phyloP scores from a whole-genome alignment of 805 yeast genomes.

The Pichia californica region DNA sequence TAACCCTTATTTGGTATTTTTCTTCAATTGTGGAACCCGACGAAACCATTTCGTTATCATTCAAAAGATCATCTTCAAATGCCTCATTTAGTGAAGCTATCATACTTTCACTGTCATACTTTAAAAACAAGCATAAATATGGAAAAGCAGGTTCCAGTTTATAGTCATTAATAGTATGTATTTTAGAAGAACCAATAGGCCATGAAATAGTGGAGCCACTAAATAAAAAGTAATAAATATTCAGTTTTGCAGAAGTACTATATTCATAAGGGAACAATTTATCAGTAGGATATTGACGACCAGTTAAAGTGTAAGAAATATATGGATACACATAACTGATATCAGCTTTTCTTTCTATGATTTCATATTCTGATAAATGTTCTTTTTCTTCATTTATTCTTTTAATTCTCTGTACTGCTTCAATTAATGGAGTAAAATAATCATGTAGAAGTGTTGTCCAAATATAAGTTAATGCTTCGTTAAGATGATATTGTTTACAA shows the following conservation, averaged over 20 bases:
- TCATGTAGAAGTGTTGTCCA: conserved; percentile 70
- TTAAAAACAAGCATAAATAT: conserved; percentile 53
- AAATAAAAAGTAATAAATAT: conserved; percentile 52
- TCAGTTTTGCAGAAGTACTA: conserved; percentile 39
- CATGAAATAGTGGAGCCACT: conserved; percentile 45
- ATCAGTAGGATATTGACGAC: conserved; percentile 77
- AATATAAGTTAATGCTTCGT: conserved; percentile 61
- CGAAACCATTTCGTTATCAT: conserved; percentile 44
- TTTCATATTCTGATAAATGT: conserved; percentile 10
- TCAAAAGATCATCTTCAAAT: conserved; percentile 71
- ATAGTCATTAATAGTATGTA: conserved; percentile 29
- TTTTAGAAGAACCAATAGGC: conserved; percentile 35
- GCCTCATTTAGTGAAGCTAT: conserved; percentile 70
- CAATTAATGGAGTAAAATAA: conserved; percentile 62
- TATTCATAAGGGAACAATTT: conserved; percentile 32
- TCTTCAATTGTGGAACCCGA: conserved; percentile 12
- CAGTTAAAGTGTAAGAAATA: conserved; percentile 63
- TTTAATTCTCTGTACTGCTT: conserved; percentile 39
- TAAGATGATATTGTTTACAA: conserved; percentile 49
- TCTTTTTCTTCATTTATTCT: conserved; percentile 11
- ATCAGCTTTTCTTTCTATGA: conserved; percentile 10
- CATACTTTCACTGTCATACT: conserved; percentile 49
- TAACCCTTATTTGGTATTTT: conserved; percentile 34
- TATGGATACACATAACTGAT: conserved; percentile 46
- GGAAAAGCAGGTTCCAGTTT: conserved; percentile 56